Conservation (phyloP, 306 rosid species). For the Amphicarpaea edgeworthii region DNA sequence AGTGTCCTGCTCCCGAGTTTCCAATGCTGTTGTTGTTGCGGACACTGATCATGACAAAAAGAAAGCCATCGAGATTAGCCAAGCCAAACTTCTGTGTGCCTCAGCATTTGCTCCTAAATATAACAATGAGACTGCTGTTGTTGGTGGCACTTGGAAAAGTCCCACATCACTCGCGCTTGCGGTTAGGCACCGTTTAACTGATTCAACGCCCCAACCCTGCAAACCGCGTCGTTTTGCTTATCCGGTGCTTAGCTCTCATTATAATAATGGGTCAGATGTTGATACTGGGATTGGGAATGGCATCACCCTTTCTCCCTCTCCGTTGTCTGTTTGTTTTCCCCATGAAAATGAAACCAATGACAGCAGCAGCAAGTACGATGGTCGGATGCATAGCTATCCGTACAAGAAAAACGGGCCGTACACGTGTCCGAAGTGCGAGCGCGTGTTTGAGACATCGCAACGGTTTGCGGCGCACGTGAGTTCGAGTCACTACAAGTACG, state of each 20-base stretch:
- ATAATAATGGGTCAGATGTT: too few species aligned
- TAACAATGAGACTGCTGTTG: too few species aligned
- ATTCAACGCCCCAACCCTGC: too few species aligned
- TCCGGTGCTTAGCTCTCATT: too few species aligned
- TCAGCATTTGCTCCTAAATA: neutral
- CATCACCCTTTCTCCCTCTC: neutral
- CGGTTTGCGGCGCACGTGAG: constrained; percentile 38
- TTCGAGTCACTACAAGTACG: constrained; percentile 34
- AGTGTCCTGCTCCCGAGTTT: neutral
- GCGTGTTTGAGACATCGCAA: constrained; percentile 11
- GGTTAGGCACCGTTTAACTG: too few species aligned
- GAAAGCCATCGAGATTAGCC: neutral
- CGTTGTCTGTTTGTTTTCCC: neutral
- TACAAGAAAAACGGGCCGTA: constrained; percentile 40
- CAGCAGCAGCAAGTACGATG: constrained; percentile 19
- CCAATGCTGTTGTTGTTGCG: neutral
- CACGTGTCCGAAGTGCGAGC: constrained; percentile 25
- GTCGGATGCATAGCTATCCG: constrained; percentile 28
- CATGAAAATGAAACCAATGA: too few species aligned
- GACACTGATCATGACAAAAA: too few species aligned
- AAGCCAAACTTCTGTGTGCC: neutral
- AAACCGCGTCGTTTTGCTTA: too few species aligned
- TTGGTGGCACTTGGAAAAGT: too few species aligned
- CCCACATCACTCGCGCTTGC: too few species aligned
- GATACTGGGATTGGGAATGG: too few species aligned